A percentile compares a stretch with the other conserved stretches of the same genome.
Evolutionary conservation across 257 asterid genomes (phyloP).

Genomic region (Nicotiana noctiflora): DNA sequence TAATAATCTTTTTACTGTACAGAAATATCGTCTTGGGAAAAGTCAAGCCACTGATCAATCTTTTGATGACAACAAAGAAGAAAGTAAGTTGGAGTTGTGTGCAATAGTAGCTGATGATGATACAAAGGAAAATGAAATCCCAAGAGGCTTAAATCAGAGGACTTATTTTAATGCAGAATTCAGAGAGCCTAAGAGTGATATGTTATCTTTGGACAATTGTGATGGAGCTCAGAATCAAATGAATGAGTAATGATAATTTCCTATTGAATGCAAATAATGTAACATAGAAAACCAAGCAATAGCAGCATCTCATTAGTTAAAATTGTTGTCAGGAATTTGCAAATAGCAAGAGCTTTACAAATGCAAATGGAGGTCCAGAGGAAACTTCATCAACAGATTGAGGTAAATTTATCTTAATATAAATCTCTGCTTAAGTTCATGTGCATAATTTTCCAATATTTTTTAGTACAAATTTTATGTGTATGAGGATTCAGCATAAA

Average conservation of each 20-base stretch:
- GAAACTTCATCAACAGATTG: constrained; percentile 79
- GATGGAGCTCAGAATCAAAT: constrained; percentile 45
- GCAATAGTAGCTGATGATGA: neutral
- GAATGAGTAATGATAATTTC: constrained; percentile 50
- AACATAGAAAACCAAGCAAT: neutral
- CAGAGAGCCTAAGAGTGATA: constrained; percentile 34
- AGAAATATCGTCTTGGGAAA: constrained; percentile 83
- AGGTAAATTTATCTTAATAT: constrained; percentile 34
- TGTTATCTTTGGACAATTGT: constrained; percentile 22
- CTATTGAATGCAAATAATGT: neutral
- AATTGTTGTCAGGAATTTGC: constrained; percentile 33
- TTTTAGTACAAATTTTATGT: neutral
- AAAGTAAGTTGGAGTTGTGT: constrained; percentile 34
- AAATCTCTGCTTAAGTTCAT: neutral
- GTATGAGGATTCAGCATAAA: neutral
- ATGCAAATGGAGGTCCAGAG: constrained; percentile 91
- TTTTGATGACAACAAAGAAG: constrained; percentile 30
- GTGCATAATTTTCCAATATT: neutral
- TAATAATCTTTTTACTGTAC: constrained; percentile 18
- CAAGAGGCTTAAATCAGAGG: neutral
- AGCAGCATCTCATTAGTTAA: neutral
- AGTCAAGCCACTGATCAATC: constrained; percentile 45
- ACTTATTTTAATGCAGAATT: constrained; percentile 31
- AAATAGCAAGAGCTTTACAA: constrained; percentile 57
- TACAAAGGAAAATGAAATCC: neutral